Base-by-base conservation (phyloP, 2,329 filamentous ascomycete genomes). In the Fusarium sp. region DNA sequence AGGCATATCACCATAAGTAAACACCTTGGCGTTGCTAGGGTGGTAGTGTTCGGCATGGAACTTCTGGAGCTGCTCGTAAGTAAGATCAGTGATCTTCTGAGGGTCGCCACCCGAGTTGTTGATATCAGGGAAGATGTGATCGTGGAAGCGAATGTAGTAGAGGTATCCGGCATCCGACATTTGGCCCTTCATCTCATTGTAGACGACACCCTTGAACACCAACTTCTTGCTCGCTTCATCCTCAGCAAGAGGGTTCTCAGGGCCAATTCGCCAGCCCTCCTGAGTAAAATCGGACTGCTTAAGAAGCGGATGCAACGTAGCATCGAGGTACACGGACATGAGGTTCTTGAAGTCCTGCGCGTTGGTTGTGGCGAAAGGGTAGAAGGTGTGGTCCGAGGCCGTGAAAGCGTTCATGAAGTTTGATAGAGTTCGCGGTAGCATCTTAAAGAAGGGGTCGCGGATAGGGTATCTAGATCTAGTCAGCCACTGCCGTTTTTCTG, bases 351-450 rank as follows among this genome's bases (percentile, higher is more conserved):
- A 99, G 76, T 99, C 96, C 78, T 97, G 93, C 18, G 89, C 85
- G 76, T 99, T 99, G 23, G 96, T 99, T 2, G 96, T 99, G 61
- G 96, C 94, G 79, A 99, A 99, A 2, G 96, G 96, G 77, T 99
- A 99, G 72, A 93, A 97, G 10, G 96, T 99, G 79, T 99, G 94
- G 76, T 98, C 95, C 20, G 93, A 91, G 25, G 94, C 93, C 42
- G 96, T 99, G 78, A 98, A 97, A 66, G 96, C 96, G 79, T 99
- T 99, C 96, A 99, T 99, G 78, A 97, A 99, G 81, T 98, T 99
- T 70, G 96, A 97, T n/a, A 99, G 86, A 5, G 96, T 97, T 73
- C 96, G 90, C 20, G 96, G 96, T 25, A 99, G 87, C 96, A 99
- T 99, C 86, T 98, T 99, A 85, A 99, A 99, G 85, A 99, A 99